Conservation (phyloP, 2,329 filamentous ascomycete genomes). For the Phyllosticta citribraziliensis region DNA sequence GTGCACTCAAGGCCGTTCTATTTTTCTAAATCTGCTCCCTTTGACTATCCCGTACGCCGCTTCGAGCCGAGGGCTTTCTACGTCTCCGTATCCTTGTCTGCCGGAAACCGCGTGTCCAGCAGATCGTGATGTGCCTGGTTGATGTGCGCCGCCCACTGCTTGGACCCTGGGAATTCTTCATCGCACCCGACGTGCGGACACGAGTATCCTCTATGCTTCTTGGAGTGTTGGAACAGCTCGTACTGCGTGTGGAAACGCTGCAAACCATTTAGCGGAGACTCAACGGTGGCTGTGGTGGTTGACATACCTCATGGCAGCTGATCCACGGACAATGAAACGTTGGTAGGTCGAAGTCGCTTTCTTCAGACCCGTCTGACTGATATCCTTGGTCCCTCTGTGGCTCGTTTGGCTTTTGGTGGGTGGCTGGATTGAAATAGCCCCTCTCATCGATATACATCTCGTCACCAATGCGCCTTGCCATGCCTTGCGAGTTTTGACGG, state of each 20-base stretch:
- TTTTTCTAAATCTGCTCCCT: not conserved
- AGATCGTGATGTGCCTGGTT: slow-evolving; percentile 17
- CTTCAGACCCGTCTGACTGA: not conserved
- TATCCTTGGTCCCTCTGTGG: not conserved
- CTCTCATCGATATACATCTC: not conserved
- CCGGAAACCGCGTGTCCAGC: slow-evolving; percentile 9
- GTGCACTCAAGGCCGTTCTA: not conserved
- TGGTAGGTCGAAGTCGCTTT: not conserved
- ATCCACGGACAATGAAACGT: slow-evolving; percentile 18
- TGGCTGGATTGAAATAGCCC: not conserved
- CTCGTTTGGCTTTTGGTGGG: not conserved
- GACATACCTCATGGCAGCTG: slow-evolving; percentile 16
- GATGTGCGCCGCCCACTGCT: slow-evolving; percentile 18
- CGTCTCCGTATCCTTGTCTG: not conserved
- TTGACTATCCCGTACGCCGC: not conserved
- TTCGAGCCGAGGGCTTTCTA: not conserved
- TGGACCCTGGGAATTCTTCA: slow-evolving; percentile 13
- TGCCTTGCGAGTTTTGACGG: not conserved
- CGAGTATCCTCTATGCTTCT: slow-evolving; percentile 9
- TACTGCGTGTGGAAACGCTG: slow-evolving; percentile 14
- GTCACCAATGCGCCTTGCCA: not conserved
- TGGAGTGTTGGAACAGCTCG: slow-evolving; percentile 13
- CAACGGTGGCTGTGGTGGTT: not conserved
- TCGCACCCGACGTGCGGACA: slow-evolving; percentile 18
- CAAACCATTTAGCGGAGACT: slow-evolving; percentile 5